Conservation (phyloP, 306 rosid genomes). For the Quercus bicolor region DNA sequence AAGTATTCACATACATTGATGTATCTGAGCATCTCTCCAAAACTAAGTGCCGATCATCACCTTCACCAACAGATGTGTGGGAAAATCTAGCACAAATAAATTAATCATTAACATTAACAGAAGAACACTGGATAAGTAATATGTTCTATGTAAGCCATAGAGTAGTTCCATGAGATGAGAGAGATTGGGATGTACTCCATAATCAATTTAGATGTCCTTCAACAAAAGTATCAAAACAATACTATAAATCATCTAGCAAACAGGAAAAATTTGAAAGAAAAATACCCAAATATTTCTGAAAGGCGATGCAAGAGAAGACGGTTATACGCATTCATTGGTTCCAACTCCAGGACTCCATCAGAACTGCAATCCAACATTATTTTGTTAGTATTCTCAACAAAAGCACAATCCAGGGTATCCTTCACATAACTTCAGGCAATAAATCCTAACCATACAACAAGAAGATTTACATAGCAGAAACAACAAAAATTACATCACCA, state of each 20-base stretch:
- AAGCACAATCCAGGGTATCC: slow-evolving; percentile 20
- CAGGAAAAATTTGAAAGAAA: slow-evolving; percentile 16
- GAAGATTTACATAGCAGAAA: slow-evolving; percentile 9
- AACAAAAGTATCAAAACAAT: neutral
- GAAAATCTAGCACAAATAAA: slow-evolving; percentile 57
- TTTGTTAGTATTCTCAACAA: slow-evolving; percentile 12
- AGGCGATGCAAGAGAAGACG: slow-evolving; percentile 98
- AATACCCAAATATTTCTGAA: slow-evolving; percentile 97
- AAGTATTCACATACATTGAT: slow-evolving; percentile 57
- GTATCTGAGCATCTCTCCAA: slow-evolving; percentile 87
- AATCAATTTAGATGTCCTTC: neutral
- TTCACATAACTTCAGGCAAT: slow-evolving; percentile 1
- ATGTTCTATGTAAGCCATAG: no score
- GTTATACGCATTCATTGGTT: slow-evolving; percentile 89
- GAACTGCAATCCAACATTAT: slow-evolving; percentile 45
- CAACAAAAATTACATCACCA: neutral
- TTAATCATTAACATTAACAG: slow-evolving; percentile 5
- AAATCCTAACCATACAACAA: neutral
- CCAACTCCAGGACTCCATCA: slow-evolving; percentile 75
- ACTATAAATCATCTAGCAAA: neutral
- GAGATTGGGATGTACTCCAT: neutral
- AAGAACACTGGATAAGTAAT: neutral
- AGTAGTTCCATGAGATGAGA: neutral
- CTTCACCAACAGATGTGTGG: slow-evolving; percentile 96
- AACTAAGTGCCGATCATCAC: slow-evolving; percentile 85